phyloP scores from a whole-genome alignment of 208 protist species.

The Wallacemonas sp. region DNA sequence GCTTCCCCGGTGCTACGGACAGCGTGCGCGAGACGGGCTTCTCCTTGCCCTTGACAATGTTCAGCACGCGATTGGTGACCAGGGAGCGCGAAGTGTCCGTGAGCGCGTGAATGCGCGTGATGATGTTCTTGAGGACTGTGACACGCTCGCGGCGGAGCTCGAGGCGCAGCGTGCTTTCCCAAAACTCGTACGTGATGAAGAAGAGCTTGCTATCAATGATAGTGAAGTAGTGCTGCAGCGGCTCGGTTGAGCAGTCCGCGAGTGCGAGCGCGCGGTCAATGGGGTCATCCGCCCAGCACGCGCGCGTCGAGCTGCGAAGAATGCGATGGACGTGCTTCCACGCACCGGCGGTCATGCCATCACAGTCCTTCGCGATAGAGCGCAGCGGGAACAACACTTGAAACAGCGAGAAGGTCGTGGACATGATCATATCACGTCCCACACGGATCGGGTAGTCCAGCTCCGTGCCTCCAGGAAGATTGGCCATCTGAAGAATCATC shows the following conservation, averaged over 20 bases:
- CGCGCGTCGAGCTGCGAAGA: conserved; percentile 31
- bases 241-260: conserved; percentile 32
- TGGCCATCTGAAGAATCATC: conserved; percentile 42
- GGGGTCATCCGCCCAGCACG: conserved; percentile 57
- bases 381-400: conserved; percentile 45
- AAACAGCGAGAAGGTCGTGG: conserved; percentile 35
- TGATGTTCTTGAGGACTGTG: conserved; percentile 28
- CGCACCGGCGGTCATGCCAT: conserved; percentile 30
- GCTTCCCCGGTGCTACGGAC: neutral
- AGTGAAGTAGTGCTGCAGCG: conserved; percentile 32
- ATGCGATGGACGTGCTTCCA: conserved; percentile 34
- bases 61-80: conserved; percentile 22
- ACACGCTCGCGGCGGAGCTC: conserved; percentile 60
- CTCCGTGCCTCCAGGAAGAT: conserved; percentile 7
- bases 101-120: conserved; percentile 50
- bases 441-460: conserved; percentile 31
- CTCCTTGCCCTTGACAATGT: neutral
- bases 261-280: conserved; percentile 47
- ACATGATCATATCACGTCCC: conserved; percentile 48
- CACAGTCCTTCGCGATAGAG: conserved; percentile 35
- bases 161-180: conserved; percentile 57
- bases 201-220: conserved; percentile 30
- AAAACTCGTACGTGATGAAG: conserved; percentile 60
- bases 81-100: conserved; percentile 32
- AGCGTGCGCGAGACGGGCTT: no score